Conservation (phyloP, 306 rosid species). For the Citrullus amarus region DNA sequence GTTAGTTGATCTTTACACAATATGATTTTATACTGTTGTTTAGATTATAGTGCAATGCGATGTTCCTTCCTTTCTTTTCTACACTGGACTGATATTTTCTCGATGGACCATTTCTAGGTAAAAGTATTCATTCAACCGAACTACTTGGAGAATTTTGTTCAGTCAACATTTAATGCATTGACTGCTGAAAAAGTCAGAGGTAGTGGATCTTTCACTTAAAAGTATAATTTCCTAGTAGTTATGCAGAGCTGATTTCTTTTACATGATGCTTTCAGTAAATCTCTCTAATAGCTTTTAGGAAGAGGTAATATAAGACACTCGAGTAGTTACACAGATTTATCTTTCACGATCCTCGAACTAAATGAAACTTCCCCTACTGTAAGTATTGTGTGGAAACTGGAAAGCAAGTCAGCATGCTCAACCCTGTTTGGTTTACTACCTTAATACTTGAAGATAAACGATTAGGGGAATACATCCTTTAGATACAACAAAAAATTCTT, state of each 20-base stretch:
- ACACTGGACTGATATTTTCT: constrained; percentile 7
- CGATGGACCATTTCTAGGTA: constrained; percentile 51
- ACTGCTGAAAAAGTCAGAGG: constrained; percentile 81
- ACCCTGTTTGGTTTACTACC: background rate
- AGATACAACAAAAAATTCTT: background rate
- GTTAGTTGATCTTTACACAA: background rate
- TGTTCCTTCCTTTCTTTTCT: background rate
- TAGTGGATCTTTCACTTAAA: constrained; percentile 9
- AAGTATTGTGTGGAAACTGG: background rate
- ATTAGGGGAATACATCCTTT: background rate
- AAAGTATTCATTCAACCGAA: constrained; percentile 78
- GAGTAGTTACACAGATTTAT: background rate
- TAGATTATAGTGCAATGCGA: background rate
- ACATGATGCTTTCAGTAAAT: background rate
- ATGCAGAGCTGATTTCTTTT: background rate
- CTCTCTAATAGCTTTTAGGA: background rate
- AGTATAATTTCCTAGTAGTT: background rate
- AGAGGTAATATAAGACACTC: background rate
- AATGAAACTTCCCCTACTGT: background rate
- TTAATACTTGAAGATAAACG: background rate
- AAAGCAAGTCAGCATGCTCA: background rate
- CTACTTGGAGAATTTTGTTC: constrained; percentile 89
- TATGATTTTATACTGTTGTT: background rate
- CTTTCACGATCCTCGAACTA: background rate
- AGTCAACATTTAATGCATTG: constrained; percentile 70